A percentile compares a stretch with the other conserved stretches of the same genome.
Evolutionary conservation across 345 rosid genomes (phyloP).

Genomic region (Excoecaria agallocha): DNA sequence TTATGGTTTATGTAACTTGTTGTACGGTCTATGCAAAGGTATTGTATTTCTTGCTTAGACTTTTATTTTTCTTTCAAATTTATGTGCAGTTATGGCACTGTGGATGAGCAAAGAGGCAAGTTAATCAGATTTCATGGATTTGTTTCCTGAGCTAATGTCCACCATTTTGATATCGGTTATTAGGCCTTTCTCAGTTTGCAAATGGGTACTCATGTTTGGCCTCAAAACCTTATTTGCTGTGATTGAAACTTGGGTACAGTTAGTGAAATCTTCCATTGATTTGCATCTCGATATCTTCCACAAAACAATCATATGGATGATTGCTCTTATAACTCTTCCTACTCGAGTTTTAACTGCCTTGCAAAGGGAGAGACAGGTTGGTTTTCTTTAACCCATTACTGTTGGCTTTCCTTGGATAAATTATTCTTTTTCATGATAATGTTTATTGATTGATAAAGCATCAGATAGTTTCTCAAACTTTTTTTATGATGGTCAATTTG

Average conservation of each 20-base stretch:
- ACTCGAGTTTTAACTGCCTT: conserved; percentile 50
- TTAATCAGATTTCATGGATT: conserved; percentile 26
- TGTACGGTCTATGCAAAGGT: background rate
- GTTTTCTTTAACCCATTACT: conserved; percentile 16
- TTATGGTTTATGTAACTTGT: background rate
- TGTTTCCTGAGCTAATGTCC: conserved; percentile 33
- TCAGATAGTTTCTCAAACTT: no score
- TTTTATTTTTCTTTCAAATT: background rate
- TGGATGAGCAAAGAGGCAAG: conserved; percentile 9
- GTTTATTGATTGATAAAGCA: background rate
- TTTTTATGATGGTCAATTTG: no score
- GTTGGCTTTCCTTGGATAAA: background rate
- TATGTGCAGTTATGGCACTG: conserved; percentile 13
- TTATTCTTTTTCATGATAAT: background rate
- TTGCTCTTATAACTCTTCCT: conserved; percentile 58
- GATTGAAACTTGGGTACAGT: conserved; percentile 49
- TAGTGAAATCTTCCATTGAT: conserved; percentile 43
- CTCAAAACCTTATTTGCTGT: conserved; percentile 43
- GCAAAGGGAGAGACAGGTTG: conserved; percentile 65
- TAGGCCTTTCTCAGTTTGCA: conserved; percentile 46
- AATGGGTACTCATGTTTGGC: conserved; percentile 33
- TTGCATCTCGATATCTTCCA: conserved; percentile 48
- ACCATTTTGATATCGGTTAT: conserved; percentile 30
- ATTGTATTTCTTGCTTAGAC: background rate
- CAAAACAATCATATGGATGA: conserved; percentile 41